A percentile compares a stretch with the other conserved stretches of the same genome.
phyloP scores from a whole-genome alignment of 2,329 filamentous ascomycete species.

The Trichoderma arundinaceum region DNA sequence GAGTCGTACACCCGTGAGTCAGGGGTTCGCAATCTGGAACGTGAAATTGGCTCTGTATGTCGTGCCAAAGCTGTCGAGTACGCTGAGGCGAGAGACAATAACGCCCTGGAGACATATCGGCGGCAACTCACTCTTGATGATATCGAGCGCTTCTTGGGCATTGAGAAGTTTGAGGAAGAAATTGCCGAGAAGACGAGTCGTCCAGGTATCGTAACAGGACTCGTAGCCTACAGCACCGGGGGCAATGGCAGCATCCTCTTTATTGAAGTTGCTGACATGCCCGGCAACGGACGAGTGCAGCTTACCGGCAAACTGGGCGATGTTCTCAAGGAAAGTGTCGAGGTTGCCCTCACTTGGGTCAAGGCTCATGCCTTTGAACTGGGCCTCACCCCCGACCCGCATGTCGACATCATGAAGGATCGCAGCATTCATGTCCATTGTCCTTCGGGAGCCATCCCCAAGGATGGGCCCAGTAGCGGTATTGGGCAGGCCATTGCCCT shows the following conservation, averaged over 20 bases:
- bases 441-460: constrained; percentile 91
- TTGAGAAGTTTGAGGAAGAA: constrained; percentile 93
- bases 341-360: constrained; percentile 96
- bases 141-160: constrained; percentile 87
- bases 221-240: constrained; percentile 92
- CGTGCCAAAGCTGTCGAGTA: constrained; percentile 94
- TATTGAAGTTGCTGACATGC: constrained; percentile 98
- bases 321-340: constrained; percentile 95
- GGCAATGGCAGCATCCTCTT: constrained; percentile 96
- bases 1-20: constrained; percentile 96
- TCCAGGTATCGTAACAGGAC: constrained; percentile 91
- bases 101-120: constrained; percentile 71
- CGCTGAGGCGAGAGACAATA: constrained; percentile 83
- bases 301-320: constrained; percentile 96
- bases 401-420: constrained; percentile 94
- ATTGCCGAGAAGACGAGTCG: constrained; percentile 84
- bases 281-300: constrained; percentile 87
- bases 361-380: constrained; percentile 94
- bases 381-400: constrained; percentile 78
- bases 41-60: constrained; percentile 93
- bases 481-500: constrained; percentile 93
- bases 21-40: constrained; percentile 93
- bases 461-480: constrained; percentile 86
- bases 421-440: constrained; percentile 96
- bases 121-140: constrained; percentile 77